phyloP scores from a whole-genome alignment of 108 stramenopile genomes.

The Nitzschia putrida region DNA sequence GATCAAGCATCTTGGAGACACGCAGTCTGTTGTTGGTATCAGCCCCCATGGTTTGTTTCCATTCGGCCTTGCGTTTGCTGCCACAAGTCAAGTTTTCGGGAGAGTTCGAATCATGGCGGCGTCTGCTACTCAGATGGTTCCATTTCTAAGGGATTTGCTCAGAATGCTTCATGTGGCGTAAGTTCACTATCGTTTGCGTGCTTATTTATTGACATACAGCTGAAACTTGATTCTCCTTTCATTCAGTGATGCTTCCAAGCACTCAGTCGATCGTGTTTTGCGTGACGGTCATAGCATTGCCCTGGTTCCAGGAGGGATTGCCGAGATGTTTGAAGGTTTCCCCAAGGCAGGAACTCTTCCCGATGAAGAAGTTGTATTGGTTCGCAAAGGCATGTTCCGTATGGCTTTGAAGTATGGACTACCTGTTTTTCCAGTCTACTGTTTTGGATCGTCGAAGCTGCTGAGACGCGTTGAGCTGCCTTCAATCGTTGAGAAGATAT shows the following conservation, averaged over 20 bases:
- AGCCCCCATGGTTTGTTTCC: slow-evolving; percentile 94
- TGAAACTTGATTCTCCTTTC: neutral
- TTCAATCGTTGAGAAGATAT: slow-evolving; percentile 66
- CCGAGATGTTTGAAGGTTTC: slow-evolving; percentile 92
- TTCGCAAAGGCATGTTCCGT: slow-evolving; percentile 85
- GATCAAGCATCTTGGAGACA: slow-evolving; percentile 29
- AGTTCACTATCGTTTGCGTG: neutral
- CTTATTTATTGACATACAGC: neutral
- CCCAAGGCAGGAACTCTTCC: slow-evolving; percentile 69
- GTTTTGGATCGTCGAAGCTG: slow-evolving; percentile 88
- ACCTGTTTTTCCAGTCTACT: slow-evolving; percentile 85
- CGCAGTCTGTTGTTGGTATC: slow-evolving; percentile 78
- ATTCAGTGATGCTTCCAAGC: slow-evolving; percentile 61
- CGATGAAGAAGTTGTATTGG: slow-evolving; percentile 82
- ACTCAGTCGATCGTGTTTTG: slow-evolving; percentile 57
- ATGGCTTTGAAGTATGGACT: slow-evolving; percentile 79
- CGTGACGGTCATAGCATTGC: slow-evolving; percentile 49
- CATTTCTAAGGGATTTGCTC: slow-evolving; percentile 72
- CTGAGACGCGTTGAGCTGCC: slow-evolving; percentile 84
- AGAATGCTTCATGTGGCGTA: slow-evolving; percentile 56
- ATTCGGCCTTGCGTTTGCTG: slow-evolving; percentile 82
- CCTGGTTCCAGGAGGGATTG: slow-evolving; percentile 89
- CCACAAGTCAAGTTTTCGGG: slow-evolving; percentile 66
- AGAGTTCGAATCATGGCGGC: slow-evolving; percentile 78
- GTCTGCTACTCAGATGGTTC: slow-evolving; percentile 76